These are phyloP conservation scores for Blastocystis sp. DNA, from an alignment of 352 stramenopile species.

Conservation along the genomic window DNA sequence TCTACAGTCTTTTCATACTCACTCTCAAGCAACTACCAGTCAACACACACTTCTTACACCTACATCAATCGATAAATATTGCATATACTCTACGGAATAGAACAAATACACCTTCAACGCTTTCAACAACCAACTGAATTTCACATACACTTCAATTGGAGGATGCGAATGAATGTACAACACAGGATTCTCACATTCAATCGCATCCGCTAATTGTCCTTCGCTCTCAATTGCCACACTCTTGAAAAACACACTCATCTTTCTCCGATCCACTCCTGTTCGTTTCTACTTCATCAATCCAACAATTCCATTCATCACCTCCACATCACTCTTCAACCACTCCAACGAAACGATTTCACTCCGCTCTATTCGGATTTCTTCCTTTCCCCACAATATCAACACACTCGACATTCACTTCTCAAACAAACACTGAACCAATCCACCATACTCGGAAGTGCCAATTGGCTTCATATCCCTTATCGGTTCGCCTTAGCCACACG, in stretches of 20 bases:
- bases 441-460: slow-evolving; percentile 2
- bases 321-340: not conserved
- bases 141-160: not conserved
- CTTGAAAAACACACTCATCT: not conserved
- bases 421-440: not conserved
- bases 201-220: not conserved
- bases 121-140: slow-evolving; percentile 41
- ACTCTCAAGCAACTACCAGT: slow-evolving; percentile 3
- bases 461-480: slow-evolving; percentile 94
- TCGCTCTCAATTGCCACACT: not conserved
- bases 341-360: not conserved
- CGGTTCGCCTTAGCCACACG: slow-evolving; percentile 99
- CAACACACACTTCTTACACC: not conserved
- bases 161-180: slow-evolving; percentile 17
- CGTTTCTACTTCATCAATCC: not conserved
- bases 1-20: not conserved
- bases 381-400: not conserved
- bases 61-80: slow-evolving; percentile 8
- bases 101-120: slow-evolving; percentile 1
- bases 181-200: not conserved
- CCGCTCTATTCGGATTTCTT: not conserved
- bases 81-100: slow-evolving; percentile 18
- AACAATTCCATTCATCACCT: not conserved
- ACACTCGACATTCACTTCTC: not conserved
- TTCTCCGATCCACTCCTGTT: not conserved